Evolutionary conservation across 2,329 filamentous ascomycete genomes (phyloP).

Genomic region (Cadophora sp.): DNA sequence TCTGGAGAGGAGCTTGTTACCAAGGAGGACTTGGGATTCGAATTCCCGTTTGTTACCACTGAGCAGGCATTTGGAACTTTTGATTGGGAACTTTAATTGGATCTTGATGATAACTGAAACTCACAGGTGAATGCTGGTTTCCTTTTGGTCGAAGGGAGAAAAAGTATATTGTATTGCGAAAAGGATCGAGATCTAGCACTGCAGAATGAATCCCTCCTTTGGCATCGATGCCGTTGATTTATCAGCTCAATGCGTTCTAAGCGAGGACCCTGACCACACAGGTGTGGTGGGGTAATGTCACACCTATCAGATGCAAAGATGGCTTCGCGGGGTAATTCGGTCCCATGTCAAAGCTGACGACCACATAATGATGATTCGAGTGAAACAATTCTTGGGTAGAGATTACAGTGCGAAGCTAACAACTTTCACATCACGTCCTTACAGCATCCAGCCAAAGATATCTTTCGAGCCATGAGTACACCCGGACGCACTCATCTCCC

Average conservation of each 20-base stretch:
- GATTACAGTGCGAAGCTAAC: neutral
- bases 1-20: constrained; percentile 38
- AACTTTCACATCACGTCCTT: neutral
- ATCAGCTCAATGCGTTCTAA: neutral
- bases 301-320: neutral
- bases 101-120: too few relatives aligned
- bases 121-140: neutral
- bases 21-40: constrained; percentile 39
- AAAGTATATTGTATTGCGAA: neutral
- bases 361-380: neutral
- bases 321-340: neutral
- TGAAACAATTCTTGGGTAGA: neutral
- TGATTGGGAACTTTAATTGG: constrained; percentile 20
- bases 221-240: neutral
- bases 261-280: neutral
- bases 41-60: constrained; percentile 11
- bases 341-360: neutral
- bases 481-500: constrained; percentile 2
- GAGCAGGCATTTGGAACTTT: constrained; percentile 22
- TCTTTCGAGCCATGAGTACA: neutral
- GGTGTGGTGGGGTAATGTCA: neutral
- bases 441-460: neutral
- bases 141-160: neutral
- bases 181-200: neutral
- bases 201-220: neutral